Evolutionary conservation across 2,329 filamentous ascomycete species (phyloP), one percentile per base, ranked within the genome.

Genomic region (Cordyceps farinosa): DNA sequence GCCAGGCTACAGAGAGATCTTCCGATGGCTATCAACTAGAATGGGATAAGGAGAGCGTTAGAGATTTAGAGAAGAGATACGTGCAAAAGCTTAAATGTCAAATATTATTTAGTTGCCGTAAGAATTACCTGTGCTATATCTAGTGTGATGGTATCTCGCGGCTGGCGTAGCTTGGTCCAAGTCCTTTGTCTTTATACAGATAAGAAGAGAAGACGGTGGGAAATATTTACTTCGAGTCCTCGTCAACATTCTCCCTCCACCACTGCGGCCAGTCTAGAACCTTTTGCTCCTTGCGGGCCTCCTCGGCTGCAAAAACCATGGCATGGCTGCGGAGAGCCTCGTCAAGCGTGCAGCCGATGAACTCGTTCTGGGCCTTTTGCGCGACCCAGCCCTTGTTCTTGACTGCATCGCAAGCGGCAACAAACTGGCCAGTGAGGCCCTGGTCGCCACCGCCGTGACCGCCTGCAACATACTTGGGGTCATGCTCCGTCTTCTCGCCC

Each of bases 241-340:
- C 66, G 34, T 66, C 69, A 34, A 78, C 70, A 30, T 72, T 68
- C 9, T 69, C 65, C 9, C 77, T 75, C 92, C 92, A 97, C 91
- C 92, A 97, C 53, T 82, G 75, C 50, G 78, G 77, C 87, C 91
- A 97, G 68, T 89, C 82, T 4, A 98, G 77, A 8, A 95, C 87
- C 72, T 83, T 87, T 70, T 84, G 86, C 57, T 83, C 81, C 56
- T 79, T 80, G 70, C 94, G 84, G 5, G 94, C 92, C 70, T 96
- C 90, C 76, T 98, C 95, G 0, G 94, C 95, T 30, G 92, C 93
- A 79, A 97, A 99, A 0, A 97, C 94, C 76, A 95, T 85, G 2
- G 90, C 93, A 77, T 98, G 95, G 71, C 92, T 96, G 55, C 90
- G 83, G n/a, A 98, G 83, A 1, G 90, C 86, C 71, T 98, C 95